These are phyloP conservation scores for Neurospora sp. DNA, from an alignment of 495 filamentous ascomycete genomes.

Conservation along the genomic window DNA sequence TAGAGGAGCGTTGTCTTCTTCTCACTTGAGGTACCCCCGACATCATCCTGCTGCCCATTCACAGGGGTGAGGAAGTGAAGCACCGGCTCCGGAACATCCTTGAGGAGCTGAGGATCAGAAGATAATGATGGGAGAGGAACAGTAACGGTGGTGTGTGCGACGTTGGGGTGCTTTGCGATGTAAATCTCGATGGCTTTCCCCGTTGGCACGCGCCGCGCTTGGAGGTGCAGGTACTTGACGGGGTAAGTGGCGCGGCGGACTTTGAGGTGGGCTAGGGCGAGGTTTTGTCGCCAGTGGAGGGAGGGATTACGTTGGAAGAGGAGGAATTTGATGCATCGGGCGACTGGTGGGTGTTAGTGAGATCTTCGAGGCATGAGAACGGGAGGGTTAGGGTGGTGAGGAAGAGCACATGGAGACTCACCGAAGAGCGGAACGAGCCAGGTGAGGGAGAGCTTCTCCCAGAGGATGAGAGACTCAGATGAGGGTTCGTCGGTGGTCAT, in stretches of 20 bases:
- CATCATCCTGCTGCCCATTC: neutral
- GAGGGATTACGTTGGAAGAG: neutral
- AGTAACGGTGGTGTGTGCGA: neutral
- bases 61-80: conserved; percentile 3
- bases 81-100: neutral
- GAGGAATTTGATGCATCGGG: neutral
- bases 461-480: neutral
- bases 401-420: neutral
- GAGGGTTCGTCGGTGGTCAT: neutral
- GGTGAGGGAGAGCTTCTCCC: neutral
- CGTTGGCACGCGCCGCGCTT: conserved; percentile 3
- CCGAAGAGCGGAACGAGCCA: neutral
- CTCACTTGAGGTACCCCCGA: neutral
- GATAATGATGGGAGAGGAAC: neutral
- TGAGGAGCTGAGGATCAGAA: accelerated
- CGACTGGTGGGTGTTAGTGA: neutral
- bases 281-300: conserved; percentile 12
- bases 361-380: neutral
- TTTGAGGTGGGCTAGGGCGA: conserved; percentile 8
- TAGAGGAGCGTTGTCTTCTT: conserved; percentile 1
- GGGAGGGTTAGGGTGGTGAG: neutral
- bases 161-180: neutral
- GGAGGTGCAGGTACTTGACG: neutral
- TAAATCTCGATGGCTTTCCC: neutral
- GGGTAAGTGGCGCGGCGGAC: conserved; percentile 4